Percentiles rank a stretch among this genome's conserved stretches.
These are phyloP conservation scores for Mariannaea sp. DNA, from an alignment of 2,329 filamentous ascomycete species.

Conservation along the genomic window DNA sequence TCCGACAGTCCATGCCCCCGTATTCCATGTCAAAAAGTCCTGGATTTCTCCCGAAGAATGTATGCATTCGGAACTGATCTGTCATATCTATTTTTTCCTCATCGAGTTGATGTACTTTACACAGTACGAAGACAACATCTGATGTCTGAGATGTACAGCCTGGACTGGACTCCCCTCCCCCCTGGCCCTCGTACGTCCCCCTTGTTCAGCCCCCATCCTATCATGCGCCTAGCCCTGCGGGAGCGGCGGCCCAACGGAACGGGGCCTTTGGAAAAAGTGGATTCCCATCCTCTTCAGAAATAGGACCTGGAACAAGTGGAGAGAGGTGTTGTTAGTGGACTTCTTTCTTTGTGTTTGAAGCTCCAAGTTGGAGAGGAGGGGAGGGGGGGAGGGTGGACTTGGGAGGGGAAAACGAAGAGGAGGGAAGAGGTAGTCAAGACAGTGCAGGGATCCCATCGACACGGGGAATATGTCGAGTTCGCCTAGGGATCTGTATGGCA, in stretches of 20 bases:
- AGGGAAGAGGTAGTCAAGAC: too few relatives aligned
- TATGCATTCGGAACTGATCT: neutral
- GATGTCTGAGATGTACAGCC: too few relatives aligned
- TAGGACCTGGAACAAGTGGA: neutral
- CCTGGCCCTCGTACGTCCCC: neutral
- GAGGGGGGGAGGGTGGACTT: neutral
- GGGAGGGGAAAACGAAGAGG: too few relatives aligned
- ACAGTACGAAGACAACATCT: too few relatives aligned
- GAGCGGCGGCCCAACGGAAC: neutral
- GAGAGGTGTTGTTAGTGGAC: neutral
- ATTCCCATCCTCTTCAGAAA: neutral
- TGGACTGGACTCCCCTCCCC: too few relatives aligned
- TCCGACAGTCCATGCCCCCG: too few relatives aligned
- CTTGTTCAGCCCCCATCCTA: neutral
- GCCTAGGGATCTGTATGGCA: neutral
- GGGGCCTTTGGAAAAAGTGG: neutral
- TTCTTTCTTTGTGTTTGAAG: neutral
- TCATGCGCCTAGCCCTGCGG: neutral
- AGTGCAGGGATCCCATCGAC: neutral
- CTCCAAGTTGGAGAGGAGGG: neutral
- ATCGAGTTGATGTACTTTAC: too few relatives aligned
- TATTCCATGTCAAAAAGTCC: too few relatives aligned
- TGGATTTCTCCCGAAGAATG: neutral
- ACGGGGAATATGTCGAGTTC: neutral
- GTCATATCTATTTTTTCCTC: neutral